Percentiles rank a stretch among this genome's conserved stretches.
Conservation (phyloP, 495 filamentous ascomycete species). For the Pseudotulostoma volvatum region DNA sequence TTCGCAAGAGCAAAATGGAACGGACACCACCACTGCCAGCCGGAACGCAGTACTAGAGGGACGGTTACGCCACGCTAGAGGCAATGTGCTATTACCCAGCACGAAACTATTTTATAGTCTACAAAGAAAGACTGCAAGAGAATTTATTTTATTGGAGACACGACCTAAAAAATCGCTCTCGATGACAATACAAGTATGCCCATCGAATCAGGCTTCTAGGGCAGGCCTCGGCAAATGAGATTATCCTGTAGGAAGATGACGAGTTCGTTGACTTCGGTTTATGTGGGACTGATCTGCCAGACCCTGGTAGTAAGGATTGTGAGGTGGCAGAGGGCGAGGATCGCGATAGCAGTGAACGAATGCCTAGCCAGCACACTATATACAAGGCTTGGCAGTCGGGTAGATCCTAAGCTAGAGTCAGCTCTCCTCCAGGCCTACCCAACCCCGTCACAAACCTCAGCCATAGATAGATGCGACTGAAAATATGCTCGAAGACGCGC, state of each 20-base stretch:
- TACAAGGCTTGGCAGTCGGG: not conserved
- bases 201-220: not conserved
- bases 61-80: too few relatives aligned
- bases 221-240: not conserved
- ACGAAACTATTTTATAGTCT: too few relatives aligned
- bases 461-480: too few relatives aligned
- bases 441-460: not conserved
- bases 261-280: not conserved
- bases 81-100: too few relatives aligned
- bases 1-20: too few relatives aligned
- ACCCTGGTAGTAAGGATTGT: not conserved
- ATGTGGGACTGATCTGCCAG: not conserved
- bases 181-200: not conserved
- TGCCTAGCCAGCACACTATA: too few relatives aligned
- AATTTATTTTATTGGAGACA: too few relatives aligned
- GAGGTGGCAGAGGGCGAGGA: not conserved
- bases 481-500: too few relatives aligned
- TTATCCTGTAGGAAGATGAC: not conserved
- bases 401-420: not conserved
- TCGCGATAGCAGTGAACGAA: not conserved
- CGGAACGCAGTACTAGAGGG: too few relatives aligned
- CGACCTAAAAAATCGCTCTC: too few relatives aligned
- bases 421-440: not conserved
- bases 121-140: too few relatives aligned
- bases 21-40: too few relatives aligned